These are phyloP conservation scores for Cylindrotheca closterium DNA, from an alignment of 108 stramenopile genomes.

Conservation along the genomic window DNA sequence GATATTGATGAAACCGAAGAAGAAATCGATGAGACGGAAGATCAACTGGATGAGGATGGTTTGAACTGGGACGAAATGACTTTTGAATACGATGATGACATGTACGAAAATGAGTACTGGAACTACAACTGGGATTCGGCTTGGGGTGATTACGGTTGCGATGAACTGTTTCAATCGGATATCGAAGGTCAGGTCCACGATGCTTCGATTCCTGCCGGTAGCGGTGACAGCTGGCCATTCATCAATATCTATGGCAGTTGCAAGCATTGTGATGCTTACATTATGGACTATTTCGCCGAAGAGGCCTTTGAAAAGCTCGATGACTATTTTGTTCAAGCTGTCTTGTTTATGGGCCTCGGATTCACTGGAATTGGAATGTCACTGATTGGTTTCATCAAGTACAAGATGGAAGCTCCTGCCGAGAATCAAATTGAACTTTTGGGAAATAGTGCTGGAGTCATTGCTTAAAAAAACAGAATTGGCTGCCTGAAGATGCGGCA, in stretches of 20 bases:
- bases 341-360: slow-evolving; percentile 23
- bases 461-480: neutral
- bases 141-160: slow-evolving; percentile 52
- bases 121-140: slow-evolving; percentile 40
- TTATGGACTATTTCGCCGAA: slow-evolving; percentile 46
- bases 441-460: slow-evolving; percentile 22
- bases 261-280: slow-evolving; percentile 46
- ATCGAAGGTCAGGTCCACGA: slow-evolving; percentile 11
- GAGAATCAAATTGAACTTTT: slow-evolving; percentile 48
- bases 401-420: slow-evolving; percentile 26
- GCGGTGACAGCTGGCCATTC: slow-evolving; percentile 44
- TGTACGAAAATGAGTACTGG: slow-evolving; percentile 43
- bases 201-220: slow-evolving; percentile 12
- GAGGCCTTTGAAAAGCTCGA: slow-evolving; percentile 42
- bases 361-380: slow-evolving; percentile 27
- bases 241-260: slow-evolving; percentile 50
- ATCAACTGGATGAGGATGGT: too few relatives aligned
- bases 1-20: slow-evolving; percentile 12
- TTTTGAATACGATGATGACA: slow-evolving; percentile 33
- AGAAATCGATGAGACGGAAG: slow-evolving; percentile 16
- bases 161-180: slow-evolving; percentile 48
- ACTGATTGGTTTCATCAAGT: slow-evolving; percentile 18
- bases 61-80: slow-evolving; percentile 40
- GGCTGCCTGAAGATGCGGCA: too few relatives aligned
- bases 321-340: slow-evolving; percentile 26